phyloP scores from a whole-genome alignment of 2,329 filamentous ascomycete species.

The Fusarium newnesense region DNA sequence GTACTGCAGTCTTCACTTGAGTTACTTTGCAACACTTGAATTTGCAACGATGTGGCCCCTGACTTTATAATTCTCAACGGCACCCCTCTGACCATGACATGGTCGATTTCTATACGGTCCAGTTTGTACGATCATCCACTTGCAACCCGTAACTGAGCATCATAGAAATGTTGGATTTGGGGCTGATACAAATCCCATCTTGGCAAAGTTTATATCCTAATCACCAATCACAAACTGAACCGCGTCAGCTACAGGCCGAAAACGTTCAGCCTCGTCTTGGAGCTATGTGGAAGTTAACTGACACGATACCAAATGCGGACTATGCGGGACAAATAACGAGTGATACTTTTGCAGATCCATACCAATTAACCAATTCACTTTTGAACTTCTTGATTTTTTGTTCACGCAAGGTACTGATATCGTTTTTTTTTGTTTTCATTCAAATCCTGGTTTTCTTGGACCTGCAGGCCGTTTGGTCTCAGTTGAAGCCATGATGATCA shows the following conservation, averaged over 20 bases:
- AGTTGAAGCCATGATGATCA: background rate
- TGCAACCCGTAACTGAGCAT: constrained; percentile 1
- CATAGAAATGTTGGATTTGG: constrained; percentile 7
- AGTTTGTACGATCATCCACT: background rate
- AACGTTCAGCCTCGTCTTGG: background rate
- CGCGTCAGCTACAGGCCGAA: constrained; percentile 10
- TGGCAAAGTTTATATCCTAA: background rate
- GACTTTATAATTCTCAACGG: constrained; percentile 8
- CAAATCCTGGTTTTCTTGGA: background rate
- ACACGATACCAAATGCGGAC: constrained; percentile 20
- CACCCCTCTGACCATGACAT: background rate
- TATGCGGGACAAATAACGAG: background rate
- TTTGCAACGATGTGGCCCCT: background rate
- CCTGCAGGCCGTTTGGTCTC: constrained; percentile 3
- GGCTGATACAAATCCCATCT: background rate
- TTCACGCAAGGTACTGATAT: constrained; percentile 3
- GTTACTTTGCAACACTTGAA: background rate
- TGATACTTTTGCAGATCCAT: constrained; percentile 18
- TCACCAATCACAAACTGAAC: background rate
- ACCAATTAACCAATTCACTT: background rate
- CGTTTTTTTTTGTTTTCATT: constrained; percentile 2
- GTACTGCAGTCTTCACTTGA: background rate
- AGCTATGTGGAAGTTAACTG: background rate
- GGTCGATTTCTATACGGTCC: background rate
- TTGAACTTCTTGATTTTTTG: background rate